phyloP scores from a whole-genome alignment of 78 protist genomes.

The Blattamonas nauphoetae region DNA sequence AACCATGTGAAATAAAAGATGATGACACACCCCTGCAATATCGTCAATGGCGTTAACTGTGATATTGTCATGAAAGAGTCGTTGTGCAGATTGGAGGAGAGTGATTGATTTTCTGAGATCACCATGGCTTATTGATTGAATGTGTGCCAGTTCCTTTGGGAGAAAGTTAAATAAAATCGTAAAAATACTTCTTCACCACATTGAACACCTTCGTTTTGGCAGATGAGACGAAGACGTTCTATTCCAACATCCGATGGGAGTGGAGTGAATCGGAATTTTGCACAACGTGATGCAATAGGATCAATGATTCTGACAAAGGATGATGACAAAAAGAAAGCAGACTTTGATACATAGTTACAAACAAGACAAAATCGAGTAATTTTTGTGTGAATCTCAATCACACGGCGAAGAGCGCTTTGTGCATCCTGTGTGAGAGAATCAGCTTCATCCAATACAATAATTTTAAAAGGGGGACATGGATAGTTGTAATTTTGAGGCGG shows the following conservation, averaged over 20 bases:
- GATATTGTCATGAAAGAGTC: slow-evolving; percentile 26
- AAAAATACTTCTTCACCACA: neutral
- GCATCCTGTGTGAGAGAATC: slow-evolving; percentile 93
- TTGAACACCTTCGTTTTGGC: slow-evolving; percentile 37
- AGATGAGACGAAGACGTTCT: slow-evolving; percentile 49
- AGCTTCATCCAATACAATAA: slow-evolving; percentile 94
- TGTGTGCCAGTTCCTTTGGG: neutral
- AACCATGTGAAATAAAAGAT: neutral
- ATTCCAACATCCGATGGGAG: slow-evolving; percentile 37
- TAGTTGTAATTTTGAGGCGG: neutral
- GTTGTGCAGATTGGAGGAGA: slow-evolving; percentile 59
- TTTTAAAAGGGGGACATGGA: slow-evolving; percentile 77
- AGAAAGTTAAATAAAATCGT: neutral
- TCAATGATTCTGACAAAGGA: slow-evolving; percentile 67
- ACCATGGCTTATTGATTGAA: slow-evolving; percentile 59
- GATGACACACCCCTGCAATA: slow-evolving; percentile 46
- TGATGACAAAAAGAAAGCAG: slow-evolving; percentile 4
- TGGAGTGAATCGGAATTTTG: slow-evolving; percentile 89
- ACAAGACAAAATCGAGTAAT: slow-evolving; percentile 29
- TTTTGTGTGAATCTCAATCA: slow-evolving; percentile 73
- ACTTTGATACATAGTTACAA: slow-evolving; percentile 32
- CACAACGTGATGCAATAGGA: slow-evolving; percentile 94
- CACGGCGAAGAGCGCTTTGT: slow-evolving; percentile 45
- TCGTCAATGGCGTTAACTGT: slow-evolving; percentile 12
- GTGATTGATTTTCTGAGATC: slow-evolving; percentile 81